Conservation (phyloP, 2,329 filamentous ascomycete genomes). For the Parasarocladium wereldwijsianum region DNA sequence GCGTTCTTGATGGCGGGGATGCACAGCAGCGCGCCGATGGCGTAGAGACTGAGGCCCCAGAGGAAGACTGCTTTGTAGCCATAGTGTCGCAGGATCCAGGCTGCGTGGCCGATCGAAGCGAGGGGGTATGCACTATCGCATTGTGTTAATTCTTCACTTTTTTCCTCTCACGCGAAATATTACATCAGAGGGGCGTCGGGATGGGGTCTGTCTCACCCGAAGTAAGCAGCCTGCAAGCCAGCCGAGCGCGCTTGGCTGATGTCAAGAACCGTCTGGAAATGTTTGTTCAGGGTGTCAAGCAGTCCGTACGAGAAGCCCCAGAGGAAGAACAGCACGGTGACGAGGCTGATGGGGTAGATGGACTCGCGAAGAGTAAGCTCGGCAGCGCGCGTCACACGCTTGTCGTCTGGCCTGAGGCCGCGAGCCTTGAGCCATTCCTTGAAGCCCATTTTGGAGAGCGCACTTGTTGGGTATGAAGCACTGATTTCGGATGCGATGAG, state of each 20-base stretch:
- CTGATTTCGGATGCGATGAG: no score
- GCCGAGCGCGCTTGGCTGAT: slow-evolving; percentile 28
- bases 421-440: slow-evolving; percentile 28
- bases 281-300: slow-evolving; percentile 32
- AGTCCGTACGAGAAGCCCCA: slow-evolving; percentile 32
- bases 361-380: slow-evolving; percentile 53
- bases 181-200: slow-evolving; percentile 15
- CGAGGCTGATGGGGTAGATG: slow-evolving; percentile 47
- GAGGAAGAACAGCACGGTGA: slow-evolving; percentile 30
- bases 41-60: slow-evolving; percentile 52
- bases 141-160: background rate
- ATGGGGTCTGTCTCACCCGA: slow-evolving; percentile 31
- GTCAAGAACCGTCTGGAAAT: slow-evolving; percentile 30
- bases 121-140: slow-evolving; percentile 48
- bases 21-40: slow-evolving; percentile 40
- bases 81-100: slow-evolving; percentile 47
- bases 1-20: slow-evolving; percentile 42
- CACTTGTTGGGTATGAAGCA: no score
- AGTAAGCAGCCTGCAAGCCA: slow-evolving; percentile 36
- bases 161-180: background rate
- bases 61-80: slow-evolving; percentile 58
- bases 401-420: slow-evolving; percentile 28
- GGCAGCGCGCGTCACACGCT: slow-evolving; percentile 25
- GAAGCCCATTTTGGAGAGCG: no score
- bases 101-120: slow-evolving; percentile 50